These are phyloP conservation scores for Brassica juncea DNA, from an alignment of 345 rosid species.

Conservation along the genomic window DNA sequence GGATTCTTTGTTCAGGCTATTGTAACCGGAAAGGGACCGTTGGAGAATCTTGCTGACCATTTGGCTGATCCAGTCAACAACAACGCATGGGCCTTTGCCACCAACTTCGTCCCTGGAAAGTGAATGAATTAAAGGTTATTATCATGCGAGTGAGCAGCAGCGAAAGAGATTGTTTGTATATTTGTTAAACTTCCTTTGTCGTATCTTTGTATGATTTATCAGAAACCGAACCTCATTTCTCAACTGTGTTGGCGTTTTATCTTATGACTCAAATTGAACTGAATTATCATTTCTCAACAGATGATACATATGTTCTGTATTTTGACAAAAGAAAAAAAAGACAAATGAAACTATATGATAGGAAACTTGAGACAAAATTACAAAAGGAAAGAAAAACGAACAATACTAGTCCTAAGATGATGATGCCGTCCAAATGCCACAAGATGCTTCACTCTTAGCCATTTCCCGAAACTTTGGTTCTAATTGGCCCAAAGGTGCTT, in stretches of 20 bases:
- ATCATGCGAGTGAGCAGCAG: slow-evolving; percentile 29
- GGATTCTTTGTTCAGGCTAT: slow-evolving; percentile 87
- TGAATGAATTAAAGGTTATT: slow-evolving; percentile 35
- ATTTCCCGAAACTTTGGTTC: slow-evolving; percentile 11
- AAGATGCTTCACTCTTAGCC: slow-evolving; percentile 21
- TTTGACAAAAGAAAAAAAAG: not conserved
- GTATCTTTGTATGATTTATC: slow-evolving; percentile 21
- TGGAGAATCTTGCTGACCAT: slow-evolving; percentile 83
- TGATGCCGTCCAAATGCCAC: slow-evolving; percentile 23
- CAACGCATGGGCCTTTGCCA: slow-evolving; percentile 90
- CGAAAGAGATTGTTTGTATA: slow-evolving; percentile 25
- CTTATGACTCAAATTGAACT: not conserved
- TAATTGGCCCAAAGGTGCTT: slow-evolving; percentile 28
- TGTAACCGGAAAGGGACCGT: slow-evolving; percentile 79
- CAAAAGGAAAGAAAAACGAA: slow-evolving; percentile 25
- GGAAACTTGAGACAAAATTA: slow-evolving; percentile 23
- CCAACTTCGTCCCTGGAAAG: slow-evolving; percentile 90
- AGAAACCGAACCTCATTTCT: slow-evolving; percentile 30
- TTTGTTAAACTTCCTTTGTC: slow-evolving; percentile 21
- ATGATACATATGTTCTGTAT: slow-evolving; percentile 2
- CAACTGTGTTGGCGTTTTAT: slow-evolving; percentile 6
- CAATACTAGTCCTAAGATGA: slow-evolving; percentile 21
- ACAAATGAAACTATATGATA: slow-evolving; percentile 26
- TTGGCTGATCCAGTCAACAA: slow-evolving; percentile 82
- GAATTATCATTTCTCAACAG: not conserved